Evolutionary conservation across 2,329 filamentous ascomycete species (phyloP), one percentile per base, ranked within the genome.

Genomic region (Talaromyces sp.): DNA sequence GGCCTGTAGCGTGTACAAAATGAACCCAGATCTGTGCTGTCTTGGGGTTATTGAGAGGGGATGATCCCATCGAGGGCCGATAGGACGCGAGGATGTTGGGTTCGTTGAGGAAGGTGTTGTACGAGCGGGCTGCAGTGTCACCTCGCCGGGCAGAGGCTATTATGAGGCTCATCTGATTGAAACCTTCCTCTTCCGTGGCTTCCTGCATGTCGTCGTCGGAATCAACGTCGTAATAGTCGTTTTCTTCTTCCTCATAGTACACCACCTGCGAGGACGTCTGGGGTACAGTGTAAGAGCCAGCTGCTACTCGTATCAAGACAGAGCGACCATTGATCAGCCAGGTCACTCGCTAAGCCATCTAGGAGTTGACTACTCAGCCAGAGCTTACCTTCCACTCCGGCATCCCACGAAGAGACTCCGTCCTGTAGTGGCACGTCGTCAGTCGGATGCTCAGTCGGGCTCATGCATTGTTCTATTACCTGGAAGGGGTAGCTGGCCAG

Each of bases 11-110:
- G 66, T 91, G 89, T 53, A 98, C 86, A 72, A 97, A 98, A 74
- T 98, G 92, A 73, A 89, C 89, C 72, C 98, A 98, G 7, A 96
- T 87, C 31, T 88, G 84, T 14, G 91, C 88, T 11, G 91, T 93
- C 64, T 89, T 87, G 2, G 86, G 84, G 65, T 97, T 91, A 66
- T 87, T 90, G 29, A 97, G 78, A 32, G 95, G 93, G 43, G 88
- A 88, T 32, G 84, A 85, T 24, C 82, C 77, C 4, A 85, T 82
- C 0, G 85, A 85, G 5, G 89, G 88, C 46, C 82, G 81, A 67
- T 93, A 92, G 2, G 83, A 86, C 14, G 86, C 81, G 52, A 92
- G 78, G 10, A 80, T 67, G 58, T 80, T 78, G 1, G 77, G 73
- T 59, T 81, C 78, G 38, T 79, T 77, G 55, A 80, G 59, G 61